Base-by-base conservation (phyloP, 345 rosid genomes). In the Eucalyptus cloeziana region DNA sequence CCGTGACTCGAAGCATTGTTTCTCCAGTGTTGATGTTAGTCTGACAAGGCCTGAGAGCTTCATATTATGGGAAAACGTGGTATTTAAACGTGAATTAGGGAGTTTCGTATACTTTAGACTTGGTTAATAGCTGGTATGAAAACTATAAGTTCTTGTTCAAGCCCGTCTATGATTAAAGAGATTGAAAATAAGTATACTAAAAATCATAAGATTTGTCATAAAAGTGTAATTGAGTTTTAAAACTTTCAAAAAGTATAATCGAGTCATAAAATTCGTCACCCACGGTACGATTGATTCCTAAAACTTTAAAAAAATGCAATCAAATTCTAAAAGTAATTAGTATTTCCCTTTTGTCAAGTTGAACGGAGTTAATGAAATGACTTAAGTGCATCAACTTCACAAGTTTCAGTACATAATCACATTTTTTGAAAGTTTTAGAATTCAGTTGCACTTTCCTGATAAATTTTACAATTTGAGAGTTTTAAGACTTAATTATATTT, bases 321-420 rank as follows among this genome's bases (percentile, higher is more conserved):
- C 0, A 24, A 24, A 25, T 24, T 2, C 0, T 56, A 56, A 56
- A 56, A 56, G 10, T 10, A 2, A 56, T 24, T 56, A 56, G 3
- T 22, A 0, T 24, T 22, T 24, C 6, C 0, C 3, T 56, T 24
- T 24, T 56, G 62, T 25, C 13, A 56, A 24, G 0, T 56, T 56
- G 30, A 56, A 56, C 0, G 0, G 6, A 56, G 62, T 56, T 24
- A 56, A 56, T 54, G 3, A 0, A 56, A 56, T 56, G 0, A 56
- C 13, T 56, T 22, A 8, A 56, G 24, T 56, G 13, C 13, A 56
- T 10, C 13, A 10, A 56, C 0, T 24, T 56, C 30, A 24, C 6
- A 56, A 24, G 13, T 56, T 56, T 56, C 0, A 56, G 6, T 24
- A 56, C 27, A 0, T 56, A 56, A 9, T 56, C 62, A 25, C 2